Conservation (phyloP, 306 rosid genomes). For the Corylus americana region DNA sequence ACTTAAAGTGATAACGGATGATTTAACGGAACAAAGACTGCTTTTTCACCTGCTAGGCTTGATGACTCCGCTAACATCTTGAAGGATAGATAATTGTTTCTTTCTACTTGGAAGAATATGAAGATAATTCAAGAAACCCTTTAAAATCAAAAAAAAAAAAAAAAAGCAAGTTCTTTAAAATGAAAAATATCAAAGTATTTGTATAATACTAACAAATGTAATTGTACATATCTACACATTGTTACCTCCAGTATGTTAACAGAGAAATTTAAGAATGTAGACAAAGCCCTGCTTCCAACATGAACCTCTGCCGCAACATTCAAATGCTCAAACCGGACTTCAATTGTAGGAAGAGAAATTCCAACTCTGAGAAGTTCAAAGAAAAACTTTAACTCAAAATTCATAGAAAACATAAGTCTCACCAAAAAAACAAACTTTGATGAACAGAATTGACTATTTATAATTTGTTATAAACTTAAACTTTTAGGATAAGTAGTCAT, state of each 20-base stretch:
- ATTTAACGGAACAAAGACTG: neutral
- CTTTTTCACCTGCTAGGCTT: conserved; percentile 58
- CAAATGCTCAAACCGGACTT: conserved; percentile 68
- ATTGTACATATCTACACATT: neutral
- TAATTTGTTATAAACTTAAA: too few relatives aligned
- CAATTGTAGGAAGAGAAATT: conserved; percentile 61
- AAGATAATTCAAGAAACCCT: conserved; percentile 41
- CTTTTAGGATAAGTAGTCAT: too few relatives aligned
- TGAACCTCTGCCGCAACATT: conserved; percentile 59
- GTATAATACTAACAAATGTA: neutral
- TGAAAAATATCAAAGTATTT: neutral
- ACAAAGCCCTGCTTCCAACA: conserved; percentile 68
- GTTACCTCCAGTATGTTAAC: conserved; percentile 43
- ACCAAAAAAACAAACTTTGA: neutral
- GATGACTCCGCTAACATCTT: conserved; percentile 67
- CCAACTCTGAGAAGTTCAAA: conserved; percentile 51
- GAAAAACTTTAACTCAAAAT: neutral
- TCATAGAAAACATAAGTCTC: neutral
- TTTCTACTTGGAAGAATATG: conserved; percentile 38
- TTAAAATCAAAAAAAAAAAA: neutral
- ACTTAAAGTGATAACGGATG: too few relatives aligned
- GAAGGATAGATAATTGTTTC: conserved; percentile 52
- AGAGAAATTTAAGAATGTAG: conserved; percentile 50
- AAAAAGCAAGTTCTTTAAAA: neutral
- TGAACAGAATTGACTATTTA: neutral